A percentile compares a stretch with the other conserved stretches of the same genome.
Conservation (phyloP, 495 filamentous ascomycete genomes). For the Penicillium robsamsonii region DNA sequence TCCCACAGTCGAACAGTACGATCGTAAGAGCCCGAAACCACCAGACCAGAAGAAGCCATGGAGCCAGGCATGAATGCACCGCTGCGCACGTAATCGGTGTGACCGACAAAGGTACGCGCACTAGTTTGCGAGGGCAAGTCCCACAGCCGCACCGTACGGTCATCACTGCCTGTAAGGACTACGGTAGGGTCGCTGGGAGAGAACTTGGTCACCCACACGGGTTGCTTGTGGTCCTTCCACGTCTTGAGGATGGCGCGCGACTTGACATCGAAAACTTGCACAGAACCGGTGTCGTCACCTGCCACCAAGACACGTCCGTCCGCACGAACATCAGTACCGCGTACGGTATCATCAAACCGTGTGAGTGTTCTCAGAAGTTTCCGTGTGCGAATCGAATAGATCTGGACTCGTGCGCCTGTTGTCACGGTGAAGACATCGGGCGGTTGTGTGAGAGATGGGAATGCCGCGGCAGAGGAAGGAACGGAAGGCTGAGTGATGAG, state of each 20-base stretch:
- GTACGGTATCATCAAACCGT: conserved; percentile 84
- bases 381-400: conserved; percentile 85
- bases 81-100: conserved; percentile 86
- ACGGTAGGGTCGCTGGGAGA: conserved; percentile 81
- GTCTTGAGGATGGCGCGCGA: conserved; percentile 92
- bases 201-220: conserved; percentile 89
- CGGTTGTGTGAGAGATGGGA: conserved; percentile 45
- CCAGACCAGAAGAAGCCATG: conserved; percentile 60
- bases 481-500: conserved; percentile 76
- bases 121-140: conserved; percentile 80
- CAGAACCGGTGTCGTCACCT: conserved; percentile 82
- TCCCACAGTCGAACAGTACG: conserved; percentile 94
- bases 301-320: conserved; percentile 88
- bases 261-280: conserved; percentile 91
- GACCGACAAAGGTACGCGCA: conserved; percentile 76
- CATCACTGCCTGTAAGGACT: conserved; percentile 81
- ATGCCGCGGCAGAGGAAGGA: conserved; percentile 47
- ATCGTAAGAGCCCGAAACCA: conserved; percentile 91
- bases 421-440: conserved; percentile 89
- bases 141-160: conserved; percentile 90
- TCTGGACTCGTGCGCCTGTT: conserved; percentile 83
- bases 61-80: conserved; percentile 83
- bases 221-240: conserved; percentile 93
- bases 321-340: conserved; percentile 78
- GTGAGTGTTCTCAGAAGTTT: conserved; percentile 89